A percentile compares a stretch with the other conserved stretches of the same genome.
phyloP scores from a whole-genome alignment of 2,329 filamentous ascomycete genomes.

The Aureobasidium sp. region DNA sequence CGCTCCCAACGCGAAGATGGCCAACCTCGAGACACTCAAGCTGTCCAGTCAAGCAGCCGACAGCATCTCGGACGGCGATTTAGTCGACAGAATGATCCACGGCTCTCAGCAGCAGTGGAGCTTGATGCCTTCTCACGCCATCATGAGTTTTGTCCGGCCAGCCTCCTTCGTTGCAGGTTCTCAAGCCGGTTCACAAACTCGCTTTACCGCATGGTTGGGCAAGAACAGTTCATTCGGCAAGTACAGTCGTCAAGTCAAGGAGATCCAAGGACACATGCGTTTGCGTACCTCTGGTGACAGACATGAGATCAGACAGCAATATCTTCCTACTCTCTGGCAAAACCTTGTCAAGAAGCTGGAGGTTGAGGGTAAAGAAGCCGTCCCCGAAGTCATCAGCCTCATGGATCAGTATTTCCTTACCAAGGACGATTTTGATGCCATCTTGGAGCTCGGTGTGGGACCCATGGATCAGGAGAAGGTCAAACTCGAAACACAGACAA shows the following conservation, averaged over 20 bases:
- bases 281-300: constrained; percentile 83
- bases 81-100: constrained; percentile 97
- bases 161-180: constrained; percentile 81
- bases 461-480: constrained; percentile 69
- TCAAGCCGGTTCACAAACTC: constrained; percentile 56
- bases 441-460: constrained; percentile 85
- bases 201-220: constrained; percentile 88
- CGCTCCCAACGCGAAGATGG: constrained; percentile 50
- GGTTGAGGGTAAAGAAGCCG: constrained; percentile 70
- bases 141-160: constrained; percentile 90
- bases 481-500: constrained; percentile 77
- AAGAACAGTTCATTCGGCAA: constrained; percentile 81
- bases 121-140: constrained; percentile 90
- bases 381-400: constrained; percentile 77
- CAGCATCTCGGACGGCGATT: constrained; percentile 93
- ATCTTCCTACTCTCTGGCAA: constrained; percentile 81
- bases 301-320: constrained; percentile 90
- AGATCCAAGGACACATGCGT: constrained; percentile 96
- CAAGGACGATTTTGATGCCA: constrained; percentile 87
- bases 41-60: constrained; percentile 81
- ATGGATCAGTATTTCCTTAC: constrained; percentile 98
- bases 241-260: constrained; percentile 74
- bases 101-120: constrained; percentile 98
- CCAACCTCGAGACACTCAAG: constrained; percentile 75
- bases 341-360: constrained; percentile 69